Conservation (phyloP, 441 rosid genomes). For the Croton laevigatus region DNA sequence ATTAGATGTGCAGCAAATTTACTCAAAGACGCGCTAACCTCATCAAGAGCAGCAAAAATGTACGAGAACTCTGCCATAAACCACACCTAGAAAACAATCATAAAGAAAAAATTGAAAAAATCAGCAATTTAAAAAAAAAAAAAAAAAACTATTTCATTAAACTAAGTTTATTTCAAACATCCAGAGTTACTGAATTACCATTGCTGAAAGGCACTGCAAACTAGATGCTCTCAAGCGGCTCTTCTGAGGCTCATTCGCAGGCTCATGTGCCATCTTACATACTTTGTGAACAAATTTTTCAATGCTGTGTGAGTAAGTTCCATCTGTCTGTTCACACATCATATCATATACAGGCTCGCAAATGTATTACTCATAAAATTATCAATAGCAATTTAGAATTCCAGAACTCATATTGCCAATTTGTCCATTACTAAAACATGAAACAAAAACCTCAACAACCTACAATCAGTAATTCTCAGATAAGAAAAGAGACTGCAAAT, state of each 20-base stretch:
- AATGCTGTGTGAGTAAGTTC: conserved; percentile 72
- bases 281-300: conserved; percentile 70
- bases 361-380: background rate
- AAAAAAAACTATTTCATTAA: background rate
- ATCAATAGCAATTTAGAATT: background rate
- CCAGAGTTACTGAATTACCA: conserved; percentile 46
- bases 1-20: conserved; percentile 1
- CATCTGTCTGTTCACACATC: conserved; percentile 61
- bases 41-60: conserved; percentile 68
- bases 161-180: background rate
- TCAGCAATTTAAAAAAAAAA: background rate
- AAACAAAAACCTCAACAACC: background rate
- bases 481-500: conserved; percentile 3
- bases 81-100: conserved; percentile 62
- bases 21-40: conserved; percentile 49
- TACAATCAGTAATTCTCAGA: background rate
- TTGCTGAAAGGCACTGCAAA: conserved; percentile 92
- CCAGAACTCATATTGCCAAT: background rate
- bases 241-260: conserved; percentile 46
- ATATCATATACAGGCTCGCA: conserved; percentile 8
- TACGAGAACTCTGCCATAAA: conserved; percentile 80
- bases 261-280: conserved; percentile 65
- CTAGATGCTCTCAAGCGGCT: conserved; percentile 66
- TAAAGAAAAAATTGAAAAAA: background rate
- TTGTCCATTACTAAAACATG: background rate